Percentiles rank a stretch among this genome's conserved stretches.
Evolutionary conservation across 106 monocot species (phyloP).

Genomic region (Chionographis japonica): DNA sequence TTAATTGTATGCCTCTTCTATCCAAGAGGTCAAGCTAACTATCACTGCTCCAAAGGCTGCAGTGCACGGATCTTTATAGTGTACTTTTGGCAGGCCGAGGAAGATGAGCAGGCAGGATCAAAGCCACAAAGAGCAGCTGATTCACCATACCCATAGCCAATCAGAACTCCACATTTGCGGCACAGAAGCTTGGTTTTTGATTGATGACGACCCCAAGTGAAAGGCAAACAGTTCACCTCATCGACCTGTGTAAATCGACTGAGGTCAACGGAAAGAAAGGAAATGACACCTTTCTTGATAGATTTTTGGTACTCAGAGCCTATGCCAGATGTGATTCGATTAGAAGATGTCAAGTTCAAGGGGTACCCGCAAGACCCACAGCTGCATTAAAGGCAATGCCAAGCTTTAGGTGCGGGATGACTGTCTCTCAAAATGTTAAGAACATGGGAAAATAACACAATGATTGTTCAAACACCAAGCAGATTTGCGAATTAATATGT

Average conservation of each 20-base stretch:
- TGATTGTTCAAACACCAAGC: no score
- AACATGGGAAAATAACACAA: no score
- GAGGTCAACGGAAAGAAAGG: constrained; percentile 51
- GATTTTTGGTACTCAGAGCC: constrained; percentile 34
- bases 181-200: constrained; percentile 70
- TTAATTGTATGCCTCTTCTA: neutral
- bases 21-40: neutral
- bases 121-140: constrained; percentile 39
- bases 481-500: no score
- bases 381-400: constrained; percentile 27
- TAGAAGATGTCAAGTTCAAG: constrained; percentile 64
- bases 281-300: constrained; percentile 49
- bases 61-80: constrained; percentile 51
- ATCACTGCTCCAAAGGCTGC: constrained; percentile 30
- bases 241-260: constrained; percentile 70
- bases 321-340: constrained; percentile 35
- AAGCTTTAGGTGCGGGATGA: neutral
- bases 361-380: constrained; percentile 62
- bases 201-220: constrained; percentile 28
- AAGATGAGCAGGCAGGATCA: constrained; percentile 18
- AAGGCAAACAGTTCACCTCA: constrained; percentile 45
- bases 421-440: no score
- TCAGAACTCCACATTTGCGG: constrained; percentile 46
- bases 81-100: constrained; percentile 37
- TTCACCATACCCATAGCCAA: constrained; percentile 40